Evolutionary conservation across 108 stramenopile genomes (phyloP), one percentile per base, ranked within the genome.

Genomic region (Skeletonema tropicum): DNA sequence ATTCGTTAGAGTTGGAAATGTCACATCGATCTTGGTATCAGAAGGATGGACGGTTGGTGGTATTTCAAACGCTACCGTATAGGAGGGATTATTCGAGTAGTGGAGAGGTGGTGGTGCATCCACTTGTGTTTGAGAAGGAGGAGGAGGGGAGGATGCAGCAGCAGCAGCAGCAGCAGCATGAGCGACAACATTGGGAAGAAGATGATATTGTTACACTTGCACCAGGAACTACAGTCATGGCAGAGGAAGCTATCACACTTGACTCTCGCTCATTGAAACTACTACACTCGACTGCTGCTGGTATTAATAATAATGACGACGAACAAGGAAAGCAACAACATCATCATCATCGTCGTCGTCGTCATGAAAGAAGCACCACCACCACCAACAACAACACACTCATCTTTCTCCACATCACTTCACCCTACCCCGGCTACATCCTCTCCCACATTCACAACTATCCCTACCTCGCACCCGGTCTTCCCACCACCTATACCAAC

Each of bases 211-310:
- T 73, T 26, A 71, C 80, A 33, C 41, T 92, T n/a, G 29, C 83
- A 8, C 90, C 90, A 2, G 90, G 90, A 58, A 57, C 76, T 30
- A 88, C 80, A 6, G 66, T 89, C 17, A 68, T 85, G 59, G 91
- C 82, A 7, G 64, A 58, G 12, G 79, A 83, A 31, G 35, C 83
- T 17, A 25, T 83, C 58, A 48, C 65, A 42, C 59, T 92, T 21
- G 79, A 86, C 68, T 79, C 83, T 11, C 31, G 55, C 9, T 79
- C 83, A 10, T 62, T 90, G 45, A 1, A 65, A n/a, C 75, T 17
- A 13, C 14, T 79, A n/a, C 58, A 58, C 63, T 63, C 67, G 30
- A 41, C 35, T 36, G 17, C 48, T 48, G 8, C 0, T n/a, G n/a
- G n/a, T n/a, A n/a, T n/a, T 52, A 25, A 72, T 32, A 48, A 29